phyloP scores from a whole-genome alignment of 2,329 filamentous ascomycete species.

The Teratosphaeriaceae sp. region DNA sequence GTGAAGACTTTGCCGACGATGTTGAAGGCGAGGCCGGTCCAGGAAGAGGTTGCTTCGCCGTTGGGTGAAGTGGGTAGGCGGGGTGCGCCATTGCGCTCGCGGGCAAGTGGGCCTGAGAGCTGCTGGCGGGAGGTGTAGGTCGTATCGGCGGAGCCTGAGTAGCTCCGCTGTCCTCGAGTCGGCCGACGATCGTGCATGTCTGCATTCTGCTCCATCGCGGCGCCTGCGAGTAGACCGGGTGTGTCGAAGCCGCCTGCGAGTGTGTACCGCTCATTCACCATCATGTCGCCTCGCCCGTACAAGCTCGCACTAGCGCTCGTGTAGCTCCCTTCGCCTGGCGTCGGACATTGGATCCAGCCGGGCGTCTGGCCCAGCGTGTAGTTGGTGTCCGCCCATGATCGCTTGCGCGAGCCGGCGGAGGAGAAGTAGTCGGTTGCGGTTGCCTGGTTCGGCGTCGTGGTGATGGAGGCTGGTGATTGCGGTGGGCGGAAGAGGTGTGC shows the following conservation, averaged over 20 bases:
- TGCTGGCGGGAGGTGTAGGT: constrained; percentile 6
- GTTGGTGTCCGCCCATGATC: constrained; percentile 16
- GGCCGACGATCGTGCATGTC: constrained; percentile 15
- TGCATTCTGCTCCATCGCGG: constrained; percentile 29
- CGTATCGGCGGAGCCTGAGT: constrained; percentile 4
- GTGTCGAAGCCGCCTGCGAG: constrained; percentile 46
- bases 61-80: constrained; percentile 11
- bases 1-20: constrained; percentile 74
- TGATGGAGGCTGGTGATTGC: constrained; percentile 32
- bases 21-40: constrained; percentile 54
- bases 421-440: constrained; percentile 25
- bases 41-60: constrained; percentile 27
- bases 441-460: constrained; percentile 18
- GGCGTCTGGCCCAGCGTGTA: constrained; percentile 9
- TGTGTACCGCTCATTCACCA: constrained; percentile 47
- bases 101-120: constrained; percentile 24
- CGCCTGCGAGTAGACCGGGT: constrained; percentile 32
- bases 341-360: constrained; percentile 17
- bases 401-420: constrained; percentile 23
- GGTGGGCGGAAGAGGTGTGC: constrained; percentile 39
- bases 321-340: constrained; percentile 17
- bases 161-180: constrained; percentile 16
- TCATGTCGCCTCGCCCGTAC: constrained; percentile 32
- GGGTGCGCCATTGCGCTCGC: constrained; percentile 30
- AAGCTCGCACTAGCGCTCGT: constrained; percentile 12